A percentile compares a stretch with the other conserved stretches of the same genome.
These are phyloP conservation scores for Purpureocillium takamizusanense DNA, from an alignment of 2,329 filamentous ascomycete genomes.

Conservation along the genomic window DNA sequence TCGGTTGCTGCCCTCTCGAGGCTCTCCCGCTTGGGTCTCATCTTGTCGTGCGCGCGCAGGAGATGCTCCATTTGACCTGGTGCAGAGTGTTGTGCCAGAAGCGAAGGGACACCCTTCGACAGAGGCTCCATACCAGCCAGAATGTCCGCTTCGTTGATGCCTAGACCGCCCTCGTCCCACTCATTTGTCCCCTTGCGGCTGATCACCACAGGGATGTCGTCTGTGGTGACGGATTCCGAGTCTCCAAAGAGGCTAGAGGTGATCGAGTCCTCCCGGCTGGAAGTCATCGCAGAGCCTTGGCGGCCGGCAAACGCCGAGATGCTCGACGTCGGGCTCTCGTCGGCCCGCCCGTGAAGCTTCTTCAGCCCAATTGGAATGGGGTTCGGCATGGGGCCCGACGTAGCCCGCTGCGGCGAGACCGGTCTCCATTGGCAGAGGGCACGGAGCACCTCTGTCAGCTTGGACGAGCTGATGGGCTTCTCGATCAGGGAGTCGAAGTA, in stretches of 20 bases:
- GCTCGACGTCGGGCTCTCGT: conserved; percentile 77
- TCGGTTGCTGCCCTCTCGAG: conserved; percentile 66
- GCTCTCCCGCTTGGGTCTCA: conserved; percentile 65
- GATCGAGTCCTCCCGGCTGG: conserved; percentile 81
- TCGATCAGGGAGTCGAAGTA: conserved; percentile 94
- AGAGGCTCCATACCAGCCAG: conserved; percentile 21
- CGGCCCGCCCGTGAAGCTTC: conserved; percentile 52
- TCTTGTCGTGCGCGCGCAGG: conserved; percentile 60
- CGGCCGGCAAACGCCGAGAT: conserved; percentile 63
- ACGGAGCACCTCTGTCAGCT: conserved; percentile 79
- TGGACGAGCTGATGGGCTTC: conserved; percentile 89
- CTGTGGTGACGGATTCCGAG: conserved; percentile 66
- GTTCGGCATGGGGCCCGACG: conserved; percentile 40
- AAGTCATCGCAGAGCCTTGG: conserved; percentile 68
- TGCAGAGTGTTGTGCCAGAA: conserved; percentile 55
- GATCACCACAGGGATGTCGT: conserved; percentile 70
- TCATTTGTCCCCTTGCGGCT: conserved; percentile 66
- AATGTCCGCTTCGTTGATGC: conserved; percentile 60
- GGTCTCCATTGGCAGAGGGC: conserved; percentile 91
- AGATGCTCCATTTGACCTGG: conserved; percentile 50
- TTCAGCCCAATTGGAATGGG: conserved; percentile 56
- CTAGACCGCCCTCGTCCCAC: conserved; percentile 70
- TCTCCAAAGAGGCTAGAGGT: conserved; percentile 84
- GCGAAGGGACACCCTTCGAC: conserved; percentile 38
- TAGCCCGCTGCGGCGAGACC: conserved; percentile 41